Conservation (phyloP, 768 basidiomycete species). For the Tephrocybe rancida region DNA sequence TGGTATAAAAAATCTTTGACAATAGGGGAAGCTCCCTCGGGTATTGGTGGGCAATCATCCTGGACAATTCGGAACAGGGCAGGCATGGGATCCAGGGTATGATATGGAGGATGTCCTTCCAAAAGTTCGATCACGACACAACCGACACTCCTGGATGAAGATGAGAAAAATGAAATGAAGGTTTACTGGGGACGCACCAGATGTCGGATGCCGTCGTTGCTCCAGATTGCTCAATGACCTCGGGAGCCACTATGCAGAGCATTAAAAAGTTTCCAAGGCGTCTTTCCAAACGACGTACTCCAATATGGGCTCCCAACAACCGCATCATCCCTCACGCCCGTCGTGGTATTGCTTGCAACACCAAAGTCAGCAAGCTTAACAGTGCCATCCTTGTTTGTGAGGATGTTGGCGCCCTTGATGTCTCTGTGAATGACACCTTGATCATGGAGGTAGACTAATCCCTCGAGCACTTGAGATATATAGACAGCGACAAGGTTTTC, state of each 20-base stretch:
- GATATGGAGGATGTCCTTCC: constrained; percentile 92
- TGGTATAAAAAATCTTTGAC: constrained; percentile 97
- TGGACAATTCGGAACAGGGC: constrained; percentile 98
- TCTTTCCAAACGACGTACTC: constrained; percentile 59
- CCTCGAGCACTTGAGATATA: constrained; percentile 94
- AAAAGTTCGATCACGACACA: constrained; percentile 97
- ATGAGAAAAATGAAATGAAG: background rate
- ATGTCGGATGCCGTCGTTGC: constrained; percentile 98
- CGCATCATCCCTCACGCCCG: constrained; percentile 79
- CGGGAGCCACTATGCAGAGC: constrained; percentile 83
- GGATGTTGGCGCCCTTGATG: constrained; percentile 98
- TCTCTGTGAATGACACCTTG: constrained; percentile 99
- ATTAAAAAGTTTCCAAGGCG: background rate
- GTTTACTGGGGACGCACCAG: constrained; percentile 43
- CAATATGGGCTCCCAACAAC: constrained; percentile 99
- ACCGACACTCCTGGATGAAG: constrained; percentile 70
- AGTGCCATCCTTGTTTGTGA: constrained; percentile 97
- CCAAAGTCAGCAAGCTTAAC: constrained; percentile 99
- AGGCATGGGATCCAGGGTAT: constrained; percentile 96
- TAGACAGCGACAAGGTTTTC: constrained; percentile 96
- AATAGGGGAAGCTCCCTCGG: constrained; percentile 91
- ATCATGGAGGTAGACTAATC: constrained; percentile 95
- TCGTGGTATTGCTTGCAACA: constrained; percentile 80
- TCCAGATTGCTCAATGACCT: constrained; percentile 97
- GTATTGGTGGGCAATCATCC: constrained; percentile 96